A percentile compares a stretch with the other conserved stretches of the same genome.
Evolutionary conservation across 163 green algal species (phyloP).

Genomic region (Chlamydomonas reinhardtii): DNA sequence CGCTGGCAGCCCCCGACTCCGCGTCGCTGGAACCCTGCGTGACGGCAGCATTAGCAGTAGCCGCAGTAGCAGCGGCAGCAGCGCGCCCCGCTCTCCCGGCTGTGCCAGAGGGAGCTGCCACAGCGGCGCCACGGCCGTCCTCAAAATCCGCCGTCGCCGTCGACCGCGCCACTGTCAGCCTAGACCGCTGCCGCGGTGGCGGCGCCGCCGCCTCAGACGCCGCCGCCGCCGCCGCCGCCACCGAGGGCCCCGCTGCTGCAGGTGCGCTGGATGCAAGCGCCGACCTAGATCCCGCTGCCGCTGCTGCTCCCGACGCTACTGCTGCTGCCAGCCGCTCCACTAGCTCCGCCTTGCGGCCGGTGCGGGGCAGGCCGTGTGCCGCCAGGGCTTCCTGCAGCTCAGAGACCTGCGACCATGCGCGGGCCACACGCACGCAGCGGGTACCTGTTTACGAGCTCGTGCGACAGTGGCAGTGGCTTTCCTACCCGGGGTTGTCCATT

Average conservation of each 20-base stretch:
- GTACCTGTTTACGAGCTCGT: too few relatives aligned
- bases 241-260: neutral
- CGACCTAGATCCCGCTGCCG: too few relatives aligned
- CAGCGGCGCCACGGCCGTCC: too few relatives aligned
- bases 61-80: too few relatives aligned
- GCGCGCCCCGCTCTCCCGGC: too few relatives aligned
- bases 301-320: neutral
- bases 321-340: slow-evolving; percentile 25
- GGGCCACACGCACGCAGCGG: too few relatives aligned
- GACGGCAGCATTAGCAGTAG: too few relatives aligned
- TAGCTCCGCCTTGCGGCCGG: slow-evolving; percentile 52
- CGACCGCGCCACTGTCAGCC: neutral
- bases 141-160: neutral
- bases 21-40: too few relatives aligned
- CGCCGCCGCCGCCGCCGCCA: neutral
- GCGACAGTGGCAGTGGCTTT: too few relatives aligned
- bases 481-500: too few relatives aligned
- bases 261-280: neutral
- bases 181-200: neutral
- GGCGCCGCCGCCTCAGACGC: neutral
- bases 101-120: too few relatives aligned
- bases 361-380: slow-evolving; percentile 24
- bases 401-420: slow-evolving; percentile 53
- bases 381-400: slow-evolving; percentile 51
- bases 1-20: neutral